phyloP scores from a whole-genome alignment of 2,329 filamentous ascomycete genomes.

The Coniella vitis region DNA sequence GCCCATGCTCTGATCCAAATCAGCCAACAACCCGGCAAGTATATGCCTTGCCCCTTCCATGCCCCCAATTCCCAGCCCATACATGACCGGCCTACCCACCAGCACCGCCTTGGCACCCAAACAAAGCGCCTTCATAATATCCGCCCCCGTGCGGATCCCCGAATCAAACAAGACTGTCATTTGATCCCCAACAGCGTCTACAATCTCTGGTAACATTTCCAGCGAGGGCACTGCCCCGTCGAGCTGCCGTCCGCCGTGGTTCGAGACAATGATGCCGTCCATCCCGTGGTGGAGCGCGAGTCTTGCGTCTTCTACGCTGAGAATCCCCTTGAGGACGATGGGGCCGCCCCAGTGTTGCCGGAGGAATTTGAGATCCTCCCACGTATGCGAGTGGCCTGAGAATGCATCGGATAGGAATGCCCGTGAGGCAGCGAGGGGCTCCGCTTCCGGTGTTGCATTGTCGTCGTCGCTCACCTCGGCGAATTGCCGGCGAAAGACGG shows the following conservation, averaged over 20 bases:
- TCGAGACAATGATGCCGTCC: slow-evolving; percentile 48
- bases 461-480: slow-evolving; percentile 40
- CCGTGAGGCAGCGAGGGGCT: slow-evolving; percentile 39
- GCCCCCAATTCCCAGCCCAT: slow-evolving; percentile 49
- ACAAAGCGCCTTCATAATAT: slow-evolving; percentile 51
- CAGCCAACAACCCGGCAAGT: slow-evolving; percentile 42
- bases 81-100: slow-evolving; percentile 51
- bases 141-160: slow-evolving; percentile 47
- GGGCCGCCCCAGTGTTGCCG: slow-evolving; percentile 56
- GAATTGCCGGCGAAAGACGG: slow-evolving; percentile 55
- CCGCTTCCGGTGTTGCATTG: slow-evolving; percentile 41
- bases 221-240: slow-evolving; percentile 48
- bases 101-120: slow-evolving; percentile 51
- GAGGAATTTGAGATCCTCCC: slow-evolving; percentile 55
- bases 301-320: slow-evolving; percentile 41
- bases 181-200: slow-evolving; percentile 52
- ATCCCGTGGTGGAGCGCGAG: slow-evolving; percentile 37
- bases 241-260: slow-evolving; percentile 52
- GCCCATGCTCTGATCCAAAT: slow-evolving; percentile 49
- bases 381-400: slow-evolving; percentile 45
- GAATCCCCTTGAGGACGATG: slow-evolving; percentile 56
- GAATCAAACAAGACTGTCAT: slow-evolving; percentile 57
- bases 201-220: slow-evolving; percentile 53
- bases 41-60: slow-evolving; percentile 47
- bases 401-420: slow-evolving; percentile 49